Conservation (phyloP, 2,329 filamentous ascomycete species). For the Hymenoscyphus linearis region DNA sequence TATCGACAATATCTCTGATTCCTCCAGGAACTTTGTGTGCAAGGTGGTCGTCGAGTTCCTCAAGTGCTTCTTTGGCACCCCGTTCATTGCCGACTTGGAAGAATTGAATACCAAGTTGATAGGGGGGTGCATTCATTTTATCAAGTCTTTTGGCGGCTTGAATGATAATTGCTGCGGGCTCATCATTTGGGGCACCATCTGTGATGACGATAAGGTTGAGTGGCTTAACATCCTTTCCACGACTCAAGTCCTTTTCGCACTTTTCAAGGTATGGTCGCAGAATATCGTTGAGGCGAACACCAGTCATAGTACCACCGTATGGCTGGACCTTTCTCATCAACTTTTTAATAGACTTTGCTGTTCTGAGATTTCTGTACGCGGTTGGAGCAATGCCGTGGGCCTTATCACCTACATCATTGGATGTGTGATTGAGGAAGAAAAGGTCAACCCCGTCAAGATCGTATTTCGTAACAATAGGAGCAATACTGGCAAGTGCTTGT, state of each 20-base stretch:
- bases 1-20: conserved; percentile 87
- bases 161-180: conserved; percentile 67
- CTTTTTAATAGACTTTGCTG: conserved; percentile 50
- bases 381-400: conserved; percentile 36
- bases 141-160: conserved; percentile 66
- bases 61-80: conserved; percentile 58
- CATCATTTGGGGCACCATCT: conserved; percentile 76
- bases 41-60: conserved; percentile 71
- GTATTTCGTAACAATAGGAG: conserved; percentile 73
- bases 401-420: conserved; percentile 33
- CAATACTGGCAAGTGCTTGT: conserved; percentile 64
- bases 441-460: conserved; percentile 85
- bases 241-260: conserved; percentile 39
- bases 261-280: conserved; percentile 64
- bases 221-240: conserved; percentile 55
- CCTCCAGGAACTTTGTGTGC: conserved; percentile 46
- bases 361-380: conserved; percentile 61
- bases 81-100: conserved; percentile 83
- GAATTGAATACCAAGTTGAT: conserved; percentile 91
- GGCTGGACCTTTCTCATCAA: conserved; percentile 70
- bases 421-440: conserved; percentile 76
- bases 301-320: conserved; percentile 66
- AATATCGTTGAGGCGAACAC: conserved; percentile 64
- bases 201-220: conserved; percentile 92
- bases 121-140: conserved; percentile 60